Percentiles rank a stretch among this genome's conserved stretches.
phyloP scores from a whole-genome alignment of 140 eudicot genomes.

The Erigeron philadelphicus region DNA sequence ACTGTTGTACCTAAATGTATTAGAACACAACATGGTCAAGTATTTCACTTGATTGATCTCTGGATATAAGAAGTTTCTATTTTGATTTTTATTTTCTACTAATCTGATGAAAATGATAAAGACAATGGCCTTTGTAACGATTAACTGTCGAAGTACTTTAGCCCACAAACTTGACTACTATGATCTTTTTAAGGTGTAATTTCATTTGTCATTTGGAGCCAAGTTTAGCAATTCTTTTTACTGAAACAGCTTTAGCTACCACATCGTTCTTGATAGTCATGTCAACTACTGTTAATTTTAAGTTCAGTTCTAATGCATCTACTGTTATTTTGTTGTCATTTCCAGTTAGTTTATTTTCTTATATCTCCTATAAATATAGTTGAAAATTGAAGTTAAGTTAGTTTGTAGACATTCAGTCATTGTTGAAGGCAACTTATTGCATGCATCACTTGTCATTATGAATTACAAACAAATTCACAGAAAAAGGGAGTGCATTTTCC shows the following conservation, averaged over 20 bases:
- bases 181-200: not conserved
- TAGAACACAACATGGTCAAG: not conserved
- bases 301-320: not conserved
- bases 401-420: not conserved
- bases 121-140: not conserved
- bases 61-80: not conserved
- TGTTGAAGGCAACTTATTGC: constrained; percentile 2
- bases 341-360: not conserved
- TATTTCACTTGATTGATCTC: not conserved
- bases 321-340: too few species aligned
- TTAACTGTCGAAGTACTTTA: not conserved
- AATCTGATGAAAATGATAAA: not conserved
- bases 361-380: not conserved
- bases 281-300: constrained; percentile 4
- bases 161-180: not conserved
- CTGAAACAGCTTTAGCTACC: constrained; percentile 1
- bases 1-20: not conserved
- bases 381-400: not conserved
- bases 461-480: not conserved
- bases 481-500: not conserved
- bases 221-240: not conserved
- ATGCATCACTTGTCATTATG: not conserved
- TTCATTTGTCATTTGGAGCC: not conserved
- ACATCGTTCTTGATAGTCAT: not conserved
- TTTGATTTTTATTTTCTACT: not conserved